Percentiles rank a stretch among this genome's conserved stretches.
phyloP scores from a whole-genome alignment of 495 filamentous ascomycete genomes.

The Aspergillus funiculosus region DNA sequence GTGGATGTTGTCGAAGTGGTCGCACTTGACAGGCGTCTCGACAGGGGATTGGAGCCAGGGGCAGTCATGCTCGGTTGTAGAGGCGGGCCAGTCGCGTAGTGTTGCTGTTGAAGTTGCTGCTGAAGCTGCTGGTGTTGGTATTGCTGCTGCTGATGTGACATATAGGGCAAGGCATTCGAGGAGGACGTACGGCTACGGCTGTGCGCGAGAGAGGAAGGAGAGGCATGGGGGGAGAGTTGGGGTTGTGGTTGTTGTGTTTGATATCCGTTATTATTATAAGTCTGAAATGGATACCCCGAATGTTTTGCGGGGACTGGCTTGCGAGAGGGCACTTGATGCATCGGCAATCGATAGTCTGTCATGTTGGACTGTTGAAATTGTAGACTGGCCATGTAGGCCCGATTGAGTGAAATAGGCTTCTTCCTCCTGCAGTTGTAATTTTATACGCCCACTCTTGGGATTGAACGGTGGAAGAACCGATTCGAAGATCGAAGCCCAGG shows the following conservation, averaged over 20 bases:
- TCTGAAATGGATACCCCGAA: conserved; percentile 30
- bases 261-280: conserved; percentile 32
- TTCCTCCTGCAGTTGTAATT: no score
- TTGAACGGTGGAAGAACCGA: no score
- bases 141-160: conserved; percentile 24
- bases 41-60: conserved; percentile 33
- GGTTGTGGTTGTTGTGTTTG: conserved; percentile 17
- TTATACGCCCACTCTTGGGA: no score
- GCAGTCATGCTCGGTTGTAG: conserved; percentile 30
- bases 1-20: conserved; percentile 61
- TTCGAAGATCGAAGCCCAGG: no score
- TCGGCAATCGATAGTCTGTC: conserved; percentile 41
- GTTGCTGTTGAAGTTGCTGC: conserved; percentile 16
- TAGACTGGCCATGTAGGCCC: conserved; percentile 27
- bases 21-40: conserved; percentile 64
- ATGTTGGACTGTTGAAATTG: conserved; percentile 32
- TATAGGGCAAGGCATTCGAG: conserved; percentile 50
- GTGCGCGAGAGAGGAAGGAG: conserved; percentile 30
- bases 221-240: conserved; percentile 29
- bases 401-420: no score
- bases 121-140: conserved; percentile 14
- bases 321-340: conserved; percentile 34
- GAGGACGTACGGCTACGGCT: conserved; percentile 57
- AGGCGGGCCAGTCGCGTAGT: conserved; percentile 25
- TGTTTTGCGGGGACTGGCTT: conserved; percentile 30